Conservation (phyloP, 2,329 filamentous ascomycete genomes). For the Lachnellula arida region DNA sequence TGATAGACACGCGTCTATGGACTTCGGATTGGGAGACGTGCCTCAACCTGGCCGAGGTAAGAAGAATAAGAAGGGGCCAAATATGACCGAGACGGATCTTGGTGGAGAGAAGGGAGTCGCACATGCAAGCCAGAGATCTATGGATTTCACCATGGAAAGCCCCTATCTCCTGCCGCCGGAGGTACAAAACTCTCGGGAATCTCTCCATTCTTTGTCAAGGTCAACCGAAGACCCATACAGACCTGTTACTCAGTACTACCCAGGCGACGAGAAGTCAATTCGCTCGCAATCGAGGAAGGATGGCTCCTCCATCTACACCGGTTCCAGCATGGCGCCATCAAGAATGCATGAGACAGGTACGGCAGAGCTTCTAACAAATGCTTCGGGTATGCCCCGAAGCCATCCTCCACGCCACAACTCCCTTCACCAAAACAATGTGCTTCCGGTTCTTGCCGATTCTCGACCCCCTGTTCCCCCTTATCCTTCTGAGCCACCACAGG, state of each 20-base stretch:
- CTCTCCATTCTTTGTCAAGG: constrained; percentile 77
- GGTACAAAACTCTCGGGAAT: constrained; percentile 75
- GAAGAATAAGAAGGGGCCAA: background rate
- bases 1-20: constrained; percentile 85
- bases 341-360: constrained; percentile 22
- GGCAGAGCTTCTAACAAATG: constrained; percentile 25
- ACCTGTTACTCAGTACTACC: constrained; percentile 51
- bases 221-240: constrained; percentile 84
- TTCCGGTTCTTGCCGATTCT: constrained; percentile 33
- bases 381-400: constrained; percentile 23
- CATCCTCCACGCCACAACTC: constrained; percentile 42
- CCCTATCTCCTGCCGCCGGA: constrained; percentile 92
- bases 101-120: constrained; percentile 27
- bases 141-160: constrained; percentile 65
- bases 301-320: constrained; percentile 45
- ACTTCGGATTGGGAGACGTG: constrained; percentile 74
- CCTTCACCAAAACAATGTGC: constrained; percentile 38
- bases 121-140: constrained; percentile 51
- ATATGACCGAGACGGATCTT: constrained; percentile 1
- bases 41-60: constrained; percentile 23
- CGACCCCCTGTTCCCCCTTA: constrained; percentile 25
- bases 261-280: constrained; percentile 52
- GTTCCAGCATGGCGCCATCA: constrained; percentile 32
- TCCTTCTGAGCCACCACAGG: constrained; percentile 21
- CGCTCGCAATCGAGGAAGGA: constrained; percentile 43